Conservation (phyloP, 2,329 filamentous ascomycete species). For the Colletotrichum sp. region DNA sequence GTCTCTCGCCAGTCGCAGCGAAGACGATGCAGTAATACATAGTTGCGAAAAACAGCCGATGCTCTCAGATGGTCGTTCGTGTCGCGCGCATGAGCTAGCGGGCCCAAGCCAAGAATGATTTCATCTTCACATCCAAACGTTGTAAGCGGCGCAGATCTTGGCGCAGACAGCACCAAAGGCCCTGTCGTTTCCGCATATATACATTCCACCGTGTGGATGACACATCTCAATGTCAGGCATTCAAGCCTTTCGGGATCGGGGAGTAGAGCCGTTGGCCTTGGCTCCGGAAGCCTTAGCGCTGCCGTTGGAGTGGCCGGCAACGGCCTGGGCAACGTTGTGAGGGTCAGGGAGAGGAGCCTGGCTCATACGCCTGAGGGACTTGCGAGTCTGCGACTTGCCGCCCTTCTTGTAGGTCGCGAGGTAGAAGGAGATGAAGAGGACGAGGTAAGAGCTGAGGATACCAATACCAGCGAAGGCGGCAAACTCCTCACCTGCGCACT, state of each 20-base stretch:
- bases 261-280: slow-evolving; percentile 63
- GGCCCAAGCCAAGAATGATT: slow-evolving; percentile 5
- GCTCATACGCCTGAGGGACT: slow-evolving; percentile 71
- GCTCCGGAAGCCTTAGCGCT: slow-evolving; percentile 57
- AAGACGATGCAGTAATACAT: slow-evolving; percentile 19
- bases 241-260: slow-evolving; percentile 75
- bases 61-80: not conserved
- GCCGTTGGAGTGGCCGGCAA: slow-evolving; percentile 57
- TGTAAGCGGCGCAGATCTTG: slow-evolving; percentile 1
- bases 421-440: slow-evolving; percentile 99
- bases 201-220: slow-evolving; percentile 12
- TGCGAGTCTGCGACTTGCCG: slow-evolving; percentile 79
- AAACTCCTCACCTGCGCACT: slow-evolving; percentile 95
- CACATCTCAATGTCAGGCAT: not conserved
- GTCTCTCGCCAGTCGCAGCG: not conserved
- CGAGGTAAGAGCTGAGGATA: slow-evolving; percentile 91
- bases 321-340: slow-evolving; percentile 66
- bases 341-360: slow-evolving; percentile 79
- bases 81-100: not conserved
- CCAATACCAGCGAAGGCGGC: slow-evolving; percentile 91
- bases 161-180: not conserved
- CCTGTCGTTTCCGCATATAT: slow-evolving; percentile 11
- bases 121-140: slow-evolving; percentile 5
- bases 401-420: slow-evolving; percentile 93
- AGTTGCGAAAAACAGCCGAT: slow-evolving; percentile 12